Base-by-base conservation (phyloP, 116 monocot genomes). In the Posidonia oceanica region DNA sequence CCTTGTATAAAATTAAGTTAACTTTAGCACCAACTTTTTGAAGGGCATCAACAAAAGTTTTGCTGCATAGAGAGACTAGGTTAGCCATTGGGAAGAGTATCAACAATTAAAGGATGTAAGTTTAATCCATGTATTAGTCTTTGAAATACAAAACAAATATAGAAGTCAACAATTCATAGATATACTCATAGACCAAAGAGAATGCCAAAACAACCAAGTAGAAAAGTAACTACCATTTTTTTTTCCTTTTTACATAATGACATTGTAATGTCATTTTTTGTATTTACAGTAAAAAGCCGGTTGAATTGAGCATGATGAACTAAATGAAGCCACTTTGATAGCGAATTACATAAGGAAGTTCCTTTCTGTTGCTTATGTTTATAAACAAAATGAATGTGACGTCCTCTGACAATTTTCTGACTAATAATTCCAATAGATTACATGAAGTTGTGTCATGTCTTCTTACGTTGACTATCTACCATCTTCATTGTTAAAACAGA, bases 21-120 rank as follows among this genome's bases (percentile, higher is more conserved):
- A 71, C 82, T 69, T 79, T 58, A 59, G 52, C 80, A 65, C 89
- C 89, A 70, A 69, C 76, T 39, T 71, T 77, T 21, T 55, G 73
- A 79, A 97, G 89, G 29, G 82, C 85, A 79, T 87, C 92, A 54
- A 82, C 83, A 76, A 97, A 92, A 66, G 58, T 72, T 78, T 83
- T 76, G 61, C 97, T 97, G 87, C 59, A 76, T n/a, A 65, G 15
- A 75, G 52, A 69, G 51, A 41, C 36, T 42, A 51, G 21, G 20
- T 61, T 51, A 63, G 14, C 42, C 17, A 67, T 21, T 14, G 20
- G 1, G 0, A 22, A 60, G 60, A 60, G 21, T 60, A 22, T 60
- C 23, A 22, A 60, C 60, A 22, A 20, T 8, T 22, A 20, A 60
- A 22, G 5, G n/a, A 15, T 56, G 56, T n/a, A 56, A 56, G 56